These are phyloP conservation scores for Leptodontidium sp. DNA, from an alignment of 2,329 filamentous ascomycete genomes.

Conservation along the genomic window DNA sequence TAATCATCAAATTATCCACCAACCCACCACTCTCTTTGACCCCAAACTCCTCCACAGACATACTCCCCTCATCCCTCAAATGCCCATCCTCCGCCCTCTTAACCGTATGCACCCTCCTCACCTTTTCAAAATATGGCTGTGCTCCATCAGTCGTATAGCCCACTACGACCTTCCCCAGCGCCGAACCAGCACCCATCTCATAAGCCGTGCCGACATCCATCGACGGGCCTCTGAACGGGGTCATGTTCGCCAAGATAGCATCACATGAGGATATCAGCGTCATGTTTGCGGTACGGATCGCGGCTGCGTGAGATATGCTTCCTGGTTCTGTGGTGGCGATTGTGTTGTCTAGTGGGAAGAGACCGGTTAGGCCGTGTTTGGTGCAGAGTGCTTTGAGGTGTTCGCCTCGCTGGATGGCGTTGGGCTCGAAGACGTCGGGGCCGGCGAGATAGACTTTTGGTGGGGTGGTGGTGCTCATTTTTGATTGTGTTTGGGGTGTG, in stretches of 20 bases:
- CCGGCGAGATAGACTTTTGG: conserved; percentile 41
- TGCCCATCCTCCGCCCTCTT: conserved; percentile 35
- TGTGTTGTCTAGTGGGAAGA: conserved; percentile 40
- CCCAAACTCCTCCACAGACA: conserved; percentile 55
- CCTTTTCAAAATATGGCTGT: conserved; percentile 35
- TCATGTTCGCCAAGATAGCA: conserved; percentile 40
- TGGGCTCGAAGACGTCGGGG: conserved; percentile 39
- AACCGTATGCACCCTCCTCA: conserved; percentile 23
- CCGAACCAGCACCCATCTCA: conserved; percentile 41
- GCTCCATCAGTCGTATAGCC: conserved; percentile 35
- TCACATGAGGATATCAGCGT: conserved; percentile 35
- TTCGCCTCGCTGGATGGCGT: conserved; percentile 33
- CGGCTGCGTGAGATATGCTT: conserved; percentile 30
- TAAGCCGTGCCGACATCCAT: conserved; percentile 43
- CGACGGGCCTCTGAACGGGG: conserved; percentile 38
- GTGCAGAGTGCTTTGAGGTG: conserved; percentile 36
- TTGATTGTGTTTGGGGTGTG: neutral
- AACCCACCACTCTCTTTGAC: conserved; percentile 52
- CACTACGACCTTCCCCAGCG: conserved; percentile 37
- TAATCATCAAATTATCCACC: conserved; percentile 44
- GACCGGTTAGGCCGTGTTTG: conserved; percentile 31
- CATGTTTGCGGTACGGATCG: conserved; percentile 40
- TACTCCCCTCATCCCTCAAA: conserved; percentile 36
- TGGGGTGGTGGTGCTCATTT: neutral
- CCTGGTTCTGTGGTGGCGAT: conserved; percentile 27